Evolutionary conservation across 192 early-diverging fungal species (phyloP), one percentile per base, ranked within the genome.

Genomic region (Coemansia sp.): DNA sequence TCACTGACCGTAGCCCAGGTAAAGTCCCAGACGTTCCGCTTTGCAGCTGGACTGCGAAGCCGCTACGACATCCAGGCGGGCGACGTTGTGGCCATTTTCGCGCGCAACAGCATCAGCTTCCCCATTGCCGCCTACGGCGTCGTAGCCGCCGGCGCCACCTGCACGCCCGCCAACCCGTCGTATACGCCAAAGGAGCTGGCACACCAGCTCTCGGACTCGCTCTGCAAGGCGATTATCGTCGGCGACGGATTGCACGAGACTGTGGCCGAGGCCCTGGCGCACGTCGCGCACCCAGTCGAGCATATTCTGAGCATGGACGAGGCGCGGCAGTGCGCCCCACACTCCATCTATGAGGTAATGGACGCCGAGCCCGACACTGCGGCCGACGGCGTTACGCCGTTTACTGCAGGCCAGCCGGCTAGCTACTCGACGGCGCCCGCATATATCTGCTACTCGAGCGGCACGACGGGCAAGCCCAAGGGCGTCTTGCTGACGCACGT

Each of bases 121-220:
- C 88, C 91, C n/a, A 70, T 89, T 31, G 88, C 83, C 38, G 73
- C 90, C 9, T 86, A 89, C 25, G 87, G 87, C 7, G 71, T 88
- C 27, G 74, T 94, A 8, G 83, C 86, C 29, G 76, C 87, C 2
- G 87, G 91, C 29, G 86, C 86, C 35, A 79, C 86, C 1, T 85
- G 93, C 51, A 89, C 92, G 2, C 87, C 89, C 6, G 86, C 87
- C 38, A 97, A 95, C 70, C 93, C 94, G 47, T 73, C 83, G 22
- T 97, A 97, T 77, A 94, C 90, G 11, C 78, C 84, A 40, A 71
- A 78, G 35, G 96, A 98, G 60, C 83, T 96, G 6, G 86, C 88
- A 2, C 87, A 92, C 64, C 95, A 97, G 72, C 76, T 97, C 42
- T 58, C 77, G 2, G 90, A 94, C 60, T 88, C 89, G 4, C 76